Conservation (phyloP, 2,329 filamentous ascomycete genomes). For the Pestalotiopsis sp. region DNA sequence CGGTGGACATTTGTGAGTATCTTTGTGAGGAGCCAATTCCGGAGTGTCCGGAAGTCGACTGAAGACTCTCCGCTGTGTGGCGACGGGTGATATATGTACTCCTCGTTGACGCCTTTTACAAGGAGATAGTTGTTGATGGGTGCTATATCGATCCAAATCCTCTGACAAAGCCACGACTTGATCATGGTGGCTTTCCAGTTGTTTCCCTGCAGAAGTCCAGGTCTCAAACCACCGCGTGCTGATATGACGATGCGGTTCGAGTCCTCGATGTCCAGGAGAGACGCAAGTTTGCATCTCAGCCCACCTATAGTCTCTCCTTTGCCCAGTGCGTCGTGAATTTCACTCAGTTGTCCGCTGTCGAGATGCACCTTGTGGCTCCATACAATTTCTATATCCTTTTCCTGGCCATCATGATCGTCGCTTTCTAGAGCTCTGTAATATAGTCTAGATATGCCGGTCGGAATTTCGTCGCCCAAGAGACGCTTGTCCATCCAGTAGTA, state of each 20-base stretch:
- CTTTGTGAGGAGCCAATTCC: slow-evolving; percentile 21
- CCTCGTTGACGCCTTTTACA: slow-evolving; percentile 32
- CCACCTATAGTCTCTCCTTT: slow-evolving; percentile 30
- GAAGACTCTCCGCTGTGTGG: slow-evolving; percentile 10
- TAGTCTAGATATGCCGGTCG: slow-evolving; percentile 16
- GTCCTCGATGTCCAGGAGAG: slow-evolving; percentile 26
- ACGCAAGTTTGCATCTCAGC: slow-evolving; percentile 27
- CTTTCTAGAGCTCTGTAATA: slow-evolving; percentile 23
- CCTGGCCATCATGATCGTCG: slow-evolving; percentile 22
- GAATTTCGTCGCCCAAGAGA: slow-evolving; percentile 20
- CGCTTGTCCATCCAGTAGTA: slow-evolving; percentile 20
- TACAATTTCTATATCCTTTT: slow-evolving; percentile 19
- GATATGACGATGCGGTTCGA: slow-evolving; percentile 31
- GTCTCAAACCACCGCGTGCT: slow-evolving; percentile 32
- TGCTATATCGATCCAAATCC: slow-evolving; percentile 30
- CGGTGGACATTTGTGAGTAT: slow-evolving; percentile 20
- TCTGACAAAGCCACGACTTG: slow-evolving; percentile 34
- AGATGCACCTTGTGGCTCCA: slow-evolving; percentile 17
- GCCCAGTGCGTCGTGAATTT: slow-evolving; percentile 22
- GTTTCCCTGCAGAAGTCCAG: slow-evolving; percentile 33
- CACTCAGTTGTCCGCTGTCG: slow-evolving; percentile 17
- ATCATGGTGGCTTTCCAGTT: slow-evolving; percentile 34
- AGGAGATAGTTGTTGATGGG: slow-evolving; percentile 27
- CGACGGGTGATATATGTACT: slow-evolving; percentile 35
- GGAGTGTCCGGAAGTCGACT: slow-evolving; percentile 19